Conservation (phyloP, 1,284 basidiomycete genomes). For the Irpex sp. region DNA sequence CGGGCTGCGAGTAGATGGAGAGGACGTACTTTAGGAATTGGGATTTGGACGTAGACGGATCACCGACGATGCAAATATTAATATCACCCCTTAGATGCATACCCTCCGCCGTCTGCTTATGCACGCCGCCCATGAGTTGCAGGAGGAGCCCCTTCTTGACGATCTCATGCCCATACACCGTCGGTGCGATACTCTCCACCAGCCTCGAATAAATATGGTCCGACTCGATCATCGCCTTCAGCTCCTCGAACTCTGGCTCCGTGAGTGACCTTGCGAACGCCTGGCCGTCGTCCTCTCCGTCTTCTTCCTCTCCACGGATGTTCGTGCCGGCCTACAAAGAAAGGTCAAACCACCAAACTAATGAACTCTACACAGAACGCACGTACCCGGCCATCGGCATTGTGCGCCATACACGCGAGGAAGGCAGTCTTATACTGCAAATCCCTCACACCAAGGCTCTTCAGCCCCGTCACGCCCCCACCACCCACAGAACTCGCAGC, state of each 20-base stretch:
- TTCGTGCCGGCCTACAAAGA: slow-evolving; percentile 72
- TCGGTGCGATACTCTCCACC: slow-evolving; percentile 95
- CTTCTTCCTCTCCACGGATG: slow-evolving; percentile 83
- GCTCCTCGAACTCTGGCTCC: slow-evolving; percentile 92
- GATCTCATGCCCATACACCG: slow-evolving; percentile 97
- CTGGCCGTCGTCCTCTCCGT: slow-evolving; percentile 72
- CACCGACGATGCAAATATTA: slow-evolving; percentile 98
- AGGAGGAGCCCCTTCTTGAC: slow-evolving; percentile 98
- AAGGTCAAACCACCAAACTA: slow-evolving; percentile 1
- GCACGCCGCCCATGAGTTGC: slow-evolving; percentile 99
- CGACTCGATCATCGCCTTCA: slow-evolving; percentile 89
- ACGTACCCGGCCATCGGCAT: slow-evolving; percentile 81
- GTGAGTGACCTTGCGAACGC: slow-evolving; percentile 88
- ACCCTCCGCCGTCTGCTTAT: slow-evolving; percentile 95
- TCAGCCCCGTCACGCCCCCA: slow-evolving; percentile 91
- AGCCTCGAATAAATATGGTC: slow-evolving; percentile 94
- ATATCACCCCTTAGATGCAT: slow-evolving; percentile 98
- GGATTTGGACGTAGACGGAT: slow-evolving; percentile 96
- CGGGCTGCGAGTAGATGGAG: too few species aligned
- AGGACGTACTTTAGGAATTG: slow-evolving; percentile 91
- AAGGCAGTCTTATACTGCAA: slow-evolving; percentile 99
- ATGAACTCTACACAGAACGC: background rate
- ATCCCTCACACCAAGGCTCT: slow-evolving; percentile 92
- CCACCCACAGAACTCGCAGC: slow-evolving; percentile 72
- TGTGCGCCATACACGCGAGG: slow-evolving; percentile 96